These are phyloP conservation scores for Rhizopogon salebrosus DNA, from an alignment of 768 basidiomycete species.

Conservation along the genomic window DNA sequence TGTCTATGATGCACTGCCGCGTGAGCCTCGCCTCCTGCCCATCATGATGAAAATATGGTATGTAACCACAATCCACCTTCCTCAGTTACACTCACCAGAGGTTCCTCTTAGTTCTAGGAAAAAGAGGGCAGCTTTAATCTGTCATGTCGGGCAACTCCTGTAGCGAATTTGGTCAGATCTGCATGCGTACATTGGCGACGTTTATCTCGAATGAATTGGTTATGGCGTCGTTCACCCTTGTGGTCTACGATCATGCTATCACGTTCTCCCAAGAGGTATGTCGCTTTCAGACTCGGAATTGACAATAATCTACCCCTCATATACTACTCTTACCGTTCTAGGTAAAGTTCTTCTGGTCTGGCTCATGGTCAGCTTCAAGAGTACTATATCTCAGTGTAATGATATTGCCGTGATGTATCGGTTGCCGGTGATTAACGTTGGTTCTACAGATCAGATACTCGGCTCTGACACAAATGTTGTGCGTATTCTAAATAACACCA, in stretches of 20 bases:
- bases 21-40: not conserved
- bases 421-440: not conserved
- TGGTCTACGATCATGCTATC: constrained; percentile 17
- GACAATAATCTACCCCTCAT: not conserved
- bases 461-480: not conserved
- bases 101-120: not conserved
- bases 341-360: not conserved
- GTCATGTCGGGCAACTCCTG: not conserved
- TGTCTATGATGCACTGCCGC: not conserved
- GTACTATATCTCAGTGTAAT: not conserved
- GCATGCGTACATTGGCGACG: not conserved
- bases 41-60: not conserved
- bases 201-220: not conserved
- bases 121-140: too few relatives aligned
- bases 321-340: not conserved
- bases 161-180: too few relatives aligned
- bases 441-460: not conserved
- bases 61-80: not conserved
- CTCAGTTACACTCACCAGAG: not conserved
- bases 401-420: not conserved
- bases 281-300: not conserved
- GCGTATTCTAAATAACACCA: not conserved
- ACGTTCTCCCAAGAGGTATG: constrained; percentile 36
- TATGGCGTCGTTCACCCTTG: constrained; percentile 1
- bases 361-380: not conserved